Evolutionary conservation across 2,329 filamentous ascomycete species (phyloP).

Genomic region (Aspergillus tamarii): DNA sequence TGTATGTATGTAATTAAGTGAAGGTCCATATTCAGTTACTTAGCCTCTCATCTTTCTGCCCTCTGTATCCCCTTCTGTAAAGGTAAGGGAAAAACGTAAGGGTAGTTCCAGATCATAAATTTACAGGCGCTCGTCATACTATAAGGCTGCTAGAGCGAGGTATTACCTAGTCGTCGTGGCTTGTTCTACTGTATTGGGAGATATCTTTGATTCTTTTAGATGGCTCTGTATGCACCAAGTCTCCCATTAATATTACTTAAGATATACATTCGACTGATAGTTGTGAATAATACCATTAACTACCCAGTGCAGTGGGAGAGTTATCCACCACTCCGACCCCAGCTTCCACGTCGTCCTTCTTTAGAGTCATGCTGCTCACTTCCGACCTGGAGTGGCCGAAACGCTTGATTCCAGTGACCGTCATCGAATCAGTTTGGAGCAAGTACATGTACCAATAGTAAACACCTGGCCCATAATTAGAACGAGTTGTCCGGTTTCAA

Average conservation of each 20-base stretch:
- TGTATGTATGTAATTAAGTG: too few species aligned
- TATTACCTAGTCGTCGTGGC: too few species aligned
- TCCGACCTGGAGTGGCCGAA: constrained; percentile 9
- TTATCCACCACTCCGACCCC: constrained; percentile 5
- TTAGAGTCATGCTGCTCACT: constrained; percentile 4
- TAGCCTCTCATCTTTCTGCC: too few species aligned
- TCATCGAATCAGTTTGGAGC: constrained; percentile 24
- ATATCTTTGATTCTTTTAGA: background rate
- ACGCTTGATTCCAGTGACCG: constrained; percentile 18
- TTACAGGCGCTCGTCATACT: too few species aligned
- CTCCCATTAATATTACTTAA: background rate
- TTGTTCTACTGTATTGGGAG: background rate
- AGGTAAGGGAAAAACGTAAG: too few species aligned
- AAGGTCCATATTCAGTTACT: too few species aligned
- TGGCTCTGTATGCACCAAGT: background rate
- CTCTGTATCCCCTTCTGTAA: too few species aligned
- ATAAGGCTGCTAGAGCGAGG: too few species aligned
- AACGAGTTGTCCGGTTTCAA: background rate
- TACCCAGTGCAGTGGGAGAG: background rate
- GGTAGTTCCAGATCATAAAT: too few species aligned
- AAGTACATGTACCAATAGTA: constrained; percentile 56
- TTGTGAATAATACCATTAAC: background rate
- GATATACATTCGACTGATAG: background rate
- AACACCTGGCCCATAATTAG: constrained; percentile 24
- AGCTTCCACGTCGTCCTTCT: constrained; percentile 17